A percentile compares a stretch with the other conserved stretches of the same genome.
phyloP scores from a whole-genome alignment of 1,284 basidiomycete species.

The Calocybe gambosa region DNA sequence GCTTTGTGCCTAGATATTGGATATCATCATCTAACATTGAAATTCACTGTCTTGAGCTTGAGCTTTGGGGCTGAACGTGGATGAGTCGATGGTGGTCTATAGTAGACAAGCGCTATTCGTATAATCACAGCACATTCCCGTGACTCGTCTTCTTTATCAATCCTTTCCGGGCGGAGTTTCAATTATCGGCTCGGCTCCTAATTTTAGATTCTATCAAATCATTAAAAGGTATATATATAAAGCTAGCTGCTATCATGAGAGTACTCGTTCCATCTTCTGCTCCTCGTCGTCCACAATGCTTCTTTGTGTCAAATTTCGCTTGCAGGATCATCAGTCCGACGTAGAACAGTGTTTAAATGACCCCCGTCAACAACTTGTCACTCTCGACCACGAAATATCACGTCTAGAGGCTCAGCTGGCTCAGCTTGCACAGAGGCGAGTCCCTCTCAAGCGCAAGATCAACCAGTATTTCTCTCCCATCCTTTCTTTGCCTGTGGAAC shows the following conservation, averaged over 20 bases:
- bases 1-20: constrained; percentile 20
- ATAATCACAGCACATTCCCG: constrained; percentile 2
- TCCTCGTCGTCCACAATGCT: constrained; percentile 7
- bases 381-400: constrained; percentile 16
- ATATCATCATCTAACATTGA: constrained; percentile 23
- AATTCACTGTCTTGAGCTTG: background rate
- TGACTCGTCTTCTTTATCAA: constrained; percentile 11
- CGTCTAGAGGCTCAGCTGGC: constrained; percentile 11
- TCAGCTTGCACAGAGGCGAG: constrained; percentile 12
- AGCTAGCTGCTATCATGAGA: too few species aligned
- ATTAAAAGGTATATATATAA: constrained; percentile 1
- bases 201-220: background rate
- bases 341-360: constrained; percentile 6
- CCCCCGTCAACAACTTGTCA: constrained; percentile 14
- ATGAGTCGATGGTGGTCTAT: constrained; percentile 10
- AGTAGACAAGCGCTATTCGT: background rate
- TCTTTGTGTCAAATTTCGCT: background rate
- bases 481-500: constrained; percentile 16
- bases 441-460: constrained; percentile 16
- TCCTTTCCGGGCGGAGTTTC: constrained; percentile 13
- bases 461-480: constrained; percentile 14
- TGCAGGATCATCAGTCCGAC: background rate
- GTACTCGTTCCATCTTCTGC: background rate
- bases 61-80: background rate
- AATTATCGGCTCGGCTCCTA: constrained; percentile 10